Base-by-base conservation (phyloP, 2,329 filamentous ascomycete species). In the Neoscytalidium dimidiatum region DNA sequence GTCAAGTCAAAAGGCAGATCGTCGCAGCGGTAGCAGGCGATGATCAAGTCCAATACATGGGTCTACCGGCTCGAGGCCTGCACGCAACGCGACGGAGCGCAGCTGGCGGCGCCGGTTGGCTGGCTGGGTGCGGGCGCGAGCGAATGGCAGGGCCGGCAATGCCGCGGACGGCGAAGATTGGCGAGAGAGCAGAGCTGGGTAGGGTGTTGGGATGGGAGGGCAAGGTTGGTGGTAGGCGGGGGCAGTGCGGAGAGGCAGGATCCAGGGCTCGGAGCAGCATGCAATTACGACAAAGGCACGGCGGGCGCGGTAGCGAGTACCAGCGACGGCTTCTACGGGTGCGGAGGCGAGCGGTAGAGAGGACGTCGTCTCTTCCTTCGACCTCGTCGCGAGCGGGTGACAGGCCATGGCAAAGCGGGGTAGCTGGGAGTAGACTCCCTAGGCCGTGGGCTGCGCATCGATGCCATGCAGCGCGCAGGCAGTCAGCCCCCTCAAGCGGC, bases 401-500 rank as follows among this genome's bases (percentile, higher is more conserved):
- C 23, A 44, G n/a, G 56, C 28, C 56, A 46, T 60, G 56, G 56
- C 56, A 60, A 60, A 60, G 56, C 56, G 56, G 56, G 56, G 56
- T 60, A 60, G 56, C 41, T 48, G 49, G 49, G 49, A 52, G 49
- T 33, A 33, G 49, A 29, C 56, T 60, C 46, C 52, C 52, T 29
- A 57, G 52, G 13, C 51, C 33, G 19, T n/a, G 33, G 21, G 33
- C 52, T 56, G 33, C 52, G 52, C 52, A 60, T 44, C 56, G 38
- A 60, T 60, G 56, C 38, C 56, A 60, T 60, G 56, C 56, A 60
- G 56, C 56, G 17, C 56, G 56, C 56, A 60, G 56, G 56, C 56
- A 60, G 56, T 60, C 56, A 60, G 56, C 56, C 56, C 56, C 56
- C 56, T 60, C 56, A 48, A 60, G 56, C 56, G 56, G 56, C 56